These are phyloP conservation scores for Aspergillus caelatus DNA, from an alignment of 2,329 filamentous ascomycete genomes.

Conservation along the genomic window DNA sequence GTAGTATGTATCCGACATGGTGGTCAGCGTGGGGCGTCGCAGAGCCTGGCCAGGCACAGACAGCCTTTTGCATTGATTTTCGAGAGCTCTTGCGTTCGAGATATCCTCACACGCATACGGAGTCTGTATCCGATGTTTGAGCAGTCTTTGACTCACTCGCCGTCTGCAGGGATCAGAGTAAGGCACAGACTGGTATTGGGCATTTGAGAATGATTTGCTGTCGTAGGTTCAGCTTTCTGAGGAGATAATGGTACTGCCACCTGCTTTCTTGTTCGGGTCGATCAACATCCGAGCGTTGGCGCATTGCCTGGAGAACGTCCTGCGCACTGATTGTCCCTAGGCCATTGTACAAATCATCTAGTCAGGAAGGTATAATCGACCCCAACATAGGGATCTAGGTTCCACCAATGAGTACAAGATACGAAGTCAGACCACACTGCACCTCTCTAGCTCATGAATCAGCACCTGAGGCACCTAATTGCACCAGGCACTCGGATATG, in stretches of 20 bases:
- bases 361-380: neutral
- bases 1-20: conserved; percentile 6
- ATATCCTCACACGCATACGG: neutral
- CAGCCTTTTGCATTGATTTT: neutral
- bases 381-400: neutral
- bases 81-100: neutral
- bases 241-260: neutral
- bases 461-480: neutral
- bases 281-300: neutral
- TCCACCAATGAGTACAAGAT: neutral
- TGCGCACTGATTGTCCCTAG: neutral
- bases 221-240: neutral
- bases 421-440: neutral
- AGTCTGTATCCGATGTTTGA: neutral
- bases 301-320: neutral
- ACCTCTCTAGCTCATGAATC: neutral
- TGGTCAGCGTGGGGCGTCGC: conserved; percentile 1
- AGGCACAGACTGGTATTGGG: conserved; percentile 1
- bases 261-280: neutral
- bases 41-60: conserved; percentile 2
- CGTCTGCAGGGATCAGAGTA: neutral
- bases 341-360: neutral
- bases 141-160: neutral
- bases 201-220: neutral
- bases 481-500: too few relatives aligned